A percentile compares a stretch with the other conserved stretches of the same genome.
phyloP scores from a whole-genome alignment of 345 rosid genomes.

The Streptanthus diversifolius region DNA sequence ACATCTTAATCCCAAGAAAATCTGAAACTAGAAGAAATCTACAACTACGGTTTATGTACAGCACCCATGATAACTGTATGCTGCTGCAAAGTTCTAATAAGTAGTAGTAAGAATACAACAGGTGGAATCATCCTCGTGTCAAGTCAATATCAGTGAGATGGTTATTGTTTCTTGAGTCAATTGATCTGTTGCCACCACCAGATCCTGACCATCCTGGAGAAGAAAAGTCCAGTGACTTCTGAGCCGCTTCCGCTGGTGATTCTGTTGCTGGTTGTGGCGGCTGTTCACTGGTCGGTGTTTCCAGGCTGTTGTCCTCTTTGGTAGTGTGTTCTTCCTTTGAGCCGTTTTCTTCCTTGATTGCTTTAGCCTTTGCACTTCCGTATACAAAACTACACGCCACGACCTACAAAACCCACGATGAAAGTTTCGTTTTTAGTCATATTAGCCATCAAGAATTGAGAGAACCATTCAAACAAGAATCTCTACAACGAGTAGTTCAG shows the following conservation, averaged over 20 bases:
- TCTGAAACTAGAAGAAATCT: constrained; percentile 8
- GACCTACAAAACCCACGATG: constrained; percentile 45
- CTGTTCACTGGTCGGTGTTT: constrained; percentile 38
- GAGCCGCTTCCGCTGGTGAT: background rate
- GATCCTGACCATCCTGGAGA: constrained; percentile 55
- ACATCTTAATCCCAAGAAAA: constrained; percentile 3
- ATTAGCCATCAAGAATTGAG: background rate
- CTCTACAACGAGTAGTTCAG: background rate
- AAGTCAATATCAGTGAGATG: constrained; percentile 61
- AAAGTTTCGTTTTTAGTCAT: background rate
- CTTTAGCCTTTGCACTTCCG: constrained; percentile 47
- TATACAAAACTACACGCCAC: constrained; percentile 81
- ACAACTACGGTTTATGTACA: constrained; percentile 37
- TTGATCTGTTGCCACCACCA: constrained; percentile 28
- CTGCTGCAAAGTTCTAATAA: constrained; percentile 38
- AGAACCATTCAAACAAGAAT: background rate
- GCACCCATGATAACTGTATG: constrained; percentile 53
- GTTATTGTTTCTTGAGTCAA: constrained; percentile 44
- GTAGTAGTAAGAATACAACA: background rate
- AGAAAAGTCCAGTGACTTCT: constrained; percentile 14
- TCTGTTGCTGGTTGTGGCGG: constrained; percentile 33
- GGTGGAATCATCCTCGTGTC: constrained; percentile 57
- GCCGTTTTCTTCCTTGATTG: constrained; percentile 17
- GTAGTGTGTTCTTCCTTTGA: constrained; percentile 11
- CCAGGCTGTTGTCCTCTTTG: background rate